Base-by-base conservation (phyloP, 225 moss, liverwort and hornwort genomes). In the Physcomitrium patens region DNA sequence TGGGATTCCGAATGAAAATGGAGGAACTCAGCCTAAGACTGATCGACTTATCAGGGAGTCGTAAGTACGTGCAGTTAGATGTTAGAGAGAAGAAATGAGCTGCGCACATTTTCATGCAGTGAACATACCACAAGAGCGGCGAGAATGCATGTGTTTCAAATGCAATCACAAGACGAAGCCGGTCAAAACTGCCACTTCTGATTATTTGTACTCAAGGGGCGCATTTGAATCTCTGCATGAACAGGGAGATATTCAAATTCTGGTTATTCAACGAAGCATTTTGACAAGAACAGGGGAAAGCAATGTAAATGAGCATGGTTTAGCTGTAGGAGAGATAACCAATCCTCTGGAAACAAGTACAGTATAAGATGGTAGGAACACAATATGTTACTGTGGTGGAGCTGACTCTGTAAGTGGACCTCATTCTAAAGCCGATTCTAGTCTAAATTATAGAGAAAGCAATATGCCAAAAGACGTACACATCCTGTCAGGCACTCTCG, bases 61-160 rank as follows among this genome's bases (percentile, higher is more conserved):
- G 27, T 72, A 50, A 62, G 17, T 45, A 45, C 37, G 26, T 46
- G 62, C 78, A 78, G 71, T 55, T 49, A 12, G 60, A 66, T 43
- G 26, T 18, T 48, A 68, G 55, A 76, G 60, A 70, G 57, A 27
- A 65, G 13, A 26, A 51, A 58, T 65, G 54, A 17, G 16, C 61
- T 31, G 63, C 57, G 42, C 63, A 50, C 84, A 81, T 13, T 73
- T 76, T 51, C 84, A 81, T 70, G 73, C 76, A 52, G 76, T 84
- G 15, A 81, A 87, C n/a, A 68, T 81, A 54, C 76, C 70, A 37
- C 71, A 64, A n/a, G 82, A 79, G 47, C 5, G 4, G 31, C 27
- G 74, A 48, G 42, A 55, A 52, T 59, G 74, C 46, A 19, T 56
- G 11, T 77, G 80, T 46, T 72, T 55, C 19, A 67, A 52, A 47